Evolutionary conservation across 176 grass and related monocot species (phyloP), one percentile per base, ranked within the genome.

Genomic region (Juncus inflexus): DNA sequence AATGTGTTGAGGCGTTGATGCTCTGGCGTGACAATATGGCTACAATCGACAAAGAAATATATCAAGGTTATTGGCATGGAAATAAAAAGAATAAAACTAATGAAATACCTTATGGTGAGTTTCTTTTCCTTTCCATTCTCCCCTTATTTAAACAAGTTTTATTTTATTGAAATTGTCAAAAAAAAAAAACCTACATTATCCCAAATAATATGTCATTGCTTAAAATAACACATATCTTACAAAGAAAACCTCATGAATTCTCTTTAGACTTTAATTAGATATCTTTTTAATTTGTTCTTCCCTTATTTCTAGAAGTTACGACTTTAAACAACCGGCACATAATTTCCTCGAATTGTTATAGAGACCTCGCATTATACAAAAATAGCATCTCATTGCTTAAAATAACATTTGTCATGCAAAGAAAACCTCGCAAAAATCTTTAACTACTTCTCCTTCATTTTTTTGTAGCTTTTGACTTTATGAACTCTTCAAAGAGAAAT

Each of bases 381-480:
- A 28, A 28, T 28, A 28, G 19, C 19, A 28, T 28, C 19, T 28
- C 19, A 28, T 28, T 28, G 19, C 19, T 28, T 28, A 28, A 28
- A 28, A 28, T 28, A 28, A 28, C 19, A 28, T 1, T 28, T 28
- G 19, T 28, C 19, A 28, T 28, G 19, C 19, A 50, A 40, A 76
- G 70, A 51, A 50, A 15, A 66, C 64, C 4, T 3, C 40, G 67
- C 0, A 3, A 65, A 35, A 73, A 39, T 11, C 11, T 37, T 37
- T 83, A 56, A 62, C 45, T 59, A 16, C 49, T 55, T 66, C 7
- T 76, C 58, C 7, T 76, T 55, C 47, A 59, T 63, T 7, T 67
- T 14, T 55, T 51, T 87, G 76, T 73, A 87, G 80, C 72, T 10
- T 87, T 79, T 12, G 72, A 87, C 55, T 77, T 87, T 76, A 82